These are phyloP conservation scores for Coniella lustricola DNA, from an alignment of 2,329 filamentous ascomycete genomes.

Conservation along the genomic window DNA sequence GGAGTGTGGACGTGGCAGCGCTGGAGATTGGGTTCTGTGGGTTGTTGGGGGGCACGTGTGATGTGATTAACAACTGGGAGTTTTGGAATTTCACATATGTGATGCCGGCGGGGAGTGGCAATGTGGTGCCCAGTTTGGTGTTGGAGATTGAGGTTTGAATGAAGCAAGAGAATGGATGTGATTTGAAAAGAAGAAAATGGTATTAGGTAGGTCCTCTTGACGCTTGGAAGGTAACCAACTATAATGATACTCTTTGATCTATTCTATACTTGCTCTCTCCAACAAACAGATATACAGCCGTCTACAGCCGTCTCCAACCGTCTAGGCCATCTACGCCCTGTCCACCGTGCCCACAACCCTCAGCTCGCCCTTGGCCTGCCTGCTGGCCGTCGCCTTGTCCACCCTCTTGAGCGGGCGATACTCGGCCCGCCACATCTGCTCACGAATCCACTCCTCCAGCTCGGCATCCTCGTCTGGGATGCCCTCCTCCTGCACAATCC, in stretches of 20 bases:
- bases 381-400: constrained; percentile 40
- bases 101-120: constrained; percentile 30
- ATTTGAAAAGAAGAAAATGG: background rate
- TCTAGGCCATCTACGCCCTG: constrained; percentile 3
- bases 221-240: no score
- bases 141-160: constrained; percentile 11
- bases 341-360: constrained; percentile 38
- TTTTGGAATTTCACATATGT: constrained; percentile 39
- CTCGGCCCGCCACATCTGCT: constrained; percentile 73
- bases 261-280: no score
- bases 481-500: constrained; percentile 51
- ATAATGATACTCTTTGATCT: no score
- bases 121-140: constrained; percentile 18
- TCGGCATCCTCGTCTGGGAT: constrained; percentile 54
- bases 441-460: constrained; percentile 63
- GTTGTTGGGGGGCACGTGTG: constrained; percentile 26
- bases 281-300: no score
- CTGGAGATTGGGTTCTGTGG: constrained; percentile 38
- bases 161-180: background rate
- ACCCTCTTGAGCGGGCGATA: constrained; percentile 60
- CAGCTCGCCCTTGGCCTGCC: constrained; percentile 53
- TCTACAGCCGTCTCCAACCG: no score
- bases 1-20: constrained; percentile 34
- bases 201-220: no score
- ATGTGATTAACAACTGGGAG: constrained; percentile 33